A percentile compares a stretch with the other conserved stretches of the same genome.
Evolutionary conservation across 169 alveolate genomes (phyloP).

Genomic region (Plasmodium coatneyi): DNA sequence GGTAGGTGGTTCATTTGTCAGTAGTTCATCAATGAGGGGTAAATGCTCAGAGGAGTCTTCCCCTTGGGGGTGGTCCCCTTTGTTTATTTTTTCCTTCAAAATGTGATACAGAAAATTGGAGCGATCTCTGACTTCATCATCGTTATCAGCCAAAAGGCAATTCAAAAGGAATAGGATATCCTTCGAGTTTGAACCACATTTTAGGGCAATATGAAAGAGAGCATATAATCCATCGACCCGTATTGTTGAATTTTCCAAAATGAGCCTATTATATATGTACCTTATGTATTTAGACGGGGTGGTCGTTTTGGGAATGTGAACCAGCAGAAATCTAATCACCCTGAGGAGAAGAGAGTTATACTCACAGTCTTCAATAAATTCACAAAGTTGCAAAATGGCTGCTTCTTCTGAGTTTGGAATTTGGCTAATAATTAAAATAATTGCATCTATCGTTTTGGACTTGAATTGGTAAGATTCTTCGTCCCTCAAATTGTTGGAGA

Average conservation of each 20-base stretch:
- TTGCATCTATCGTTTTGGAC: conserved; percentile 93
- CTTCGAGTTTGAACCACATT: conserved; percentile 79
- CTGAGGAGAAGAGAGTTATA: conserved; percentile 90
- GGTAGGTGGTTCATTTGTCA: neutral
- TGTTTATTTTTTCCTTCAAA: conserved; percentile 21
- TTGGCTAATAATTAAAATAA: conserved; percentile 89
- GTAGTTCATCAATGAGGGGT: neutral
- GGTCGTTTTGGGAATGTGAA: conserved; percentile 91
- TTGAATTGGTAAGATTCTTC: conserved; percentile 92
- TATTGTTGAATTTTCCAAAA: conserved; percentile 95
- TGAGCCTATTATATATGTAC: conserved; percentile 96
- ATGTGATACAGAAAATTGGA: conserved; percentile 77
- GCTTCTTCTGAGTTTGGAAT: conserved; percentile 88
- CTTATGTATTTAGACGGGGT: conserved; percentile 95
- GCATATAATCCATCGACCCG: conserved; percentile 98
- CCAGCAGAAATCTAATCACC: conserved; percentile 92
- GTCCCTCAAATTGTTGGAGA: conserved; percentile 93
- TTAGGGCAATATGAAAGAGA: conserved; percentile 90
- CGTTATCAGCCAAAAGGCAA: conserved; percentile 80
- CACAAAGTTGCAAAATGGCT: conserved; percentile 94
- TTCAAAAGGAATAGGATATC: conserved; percentile 80
- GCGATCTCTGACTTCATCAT: conserved; percentile 87
- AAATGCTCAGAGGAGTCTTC: neutral
- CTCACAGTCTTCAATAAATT: conserved; percentile 98
- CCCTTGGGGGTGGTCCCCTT: neutral